Conservation (phyloP, 768 basidiomycete genomes). For the Boletus sp. region DNA sequence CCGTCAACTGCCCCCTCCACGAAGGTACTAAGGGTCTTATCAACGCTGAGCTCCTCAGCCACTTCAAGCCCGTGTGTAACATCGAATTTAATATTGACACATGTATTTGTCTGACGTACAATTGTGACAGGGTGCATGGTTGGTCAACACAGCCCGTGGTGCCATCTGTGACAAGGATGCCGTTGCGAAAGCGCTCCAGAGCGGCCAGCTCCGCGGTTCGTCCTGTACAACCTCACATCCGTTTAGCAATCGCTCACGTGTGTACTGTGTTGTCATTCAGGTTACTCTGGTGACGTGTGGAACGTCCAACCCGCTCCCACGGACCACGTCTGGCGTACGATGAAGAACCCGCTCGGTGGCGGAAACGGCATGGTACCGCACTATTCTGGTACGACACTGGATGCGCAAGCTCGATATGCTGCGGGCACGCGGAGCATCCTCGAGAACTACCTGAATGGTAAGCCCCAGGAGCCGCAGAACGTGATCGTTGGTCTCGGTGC, state of each 20-base stretch:
- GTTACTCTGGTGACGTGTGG: conserved; percentile 67
- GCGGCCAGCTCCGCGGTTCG: conserved; percentile 54
- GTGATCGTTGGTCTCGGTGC: neutral
- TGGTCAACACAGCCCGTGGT: conserved; percentile 90
- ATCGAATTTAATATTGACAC: too few relatives aligned
- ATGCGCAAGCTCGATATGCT: conserved; percentile 85
- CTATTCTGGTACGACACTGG: conserved; percentile 84
- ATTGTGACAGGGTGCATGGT: conserved; percentile 68
- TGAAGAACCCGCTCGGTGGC: conserved; percentile 75
- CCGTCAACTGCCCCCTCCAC: too few relatives aligned
- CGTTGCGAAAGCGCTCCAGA: conserved; percentile 71
- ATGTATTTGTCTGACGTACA: too few relatives aligned
- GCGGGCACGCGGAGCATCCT: conserved; percentile 66
- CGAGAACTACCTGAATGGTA: conserved; percentile 61
- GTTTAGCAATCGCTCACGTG: neutral
- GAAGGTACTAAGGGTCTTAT: too few relatives aligned
- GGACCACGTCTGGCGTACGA: conserved; percentile 82
- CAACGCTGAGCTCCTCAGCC: too few relatives aligned
- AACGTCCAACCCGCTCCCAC: conserved; percentile 82
- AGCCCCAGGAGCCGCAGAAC: conserved; percentile 73
- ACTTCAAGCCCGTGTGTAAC: too few relatives aligned
- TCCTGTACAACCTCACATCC: neutral
- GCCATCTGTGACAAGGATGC: conserved; percentile 81
- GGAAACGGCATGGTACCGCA: conserved; percentile 90
- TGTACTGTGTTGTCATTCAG: neutral